phyloP scores from a whole-genome alignment of 345 rosid genomes.

The Pistacia integerrima region DNA sequence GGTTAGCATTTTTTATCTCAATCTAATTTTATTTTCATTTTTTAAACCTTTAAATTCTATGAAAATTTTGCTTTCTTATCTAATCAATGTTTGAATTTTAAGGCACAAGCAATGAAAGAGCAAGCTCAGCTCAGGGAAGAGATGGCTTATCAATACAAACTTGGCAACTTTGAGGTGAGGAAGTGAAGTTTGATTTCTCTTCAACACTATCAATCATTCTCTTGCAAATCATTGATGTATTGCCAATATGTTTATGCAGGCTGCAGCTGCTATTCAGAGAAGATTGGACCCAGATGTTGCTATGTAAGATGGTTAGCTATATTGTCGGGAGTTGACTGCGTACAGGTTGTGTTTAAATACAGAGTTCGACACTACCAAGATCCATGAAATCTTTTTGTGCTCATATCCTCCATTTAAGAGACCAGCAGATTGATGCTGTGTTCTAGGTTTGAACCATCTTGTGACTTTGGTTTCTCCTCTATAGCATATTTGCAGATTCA shows the following conservation, averaged over 20 bases:
- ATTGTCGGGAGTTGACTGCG: neutral
- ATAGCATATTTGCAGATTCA: neutral
- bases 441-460: neutral
- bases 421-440: neutral
- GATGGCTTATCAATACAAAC: slow-evolving; percentile 91
- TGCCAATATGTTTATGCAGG: slow-evolving; percentile 33
- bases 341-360: neutral
- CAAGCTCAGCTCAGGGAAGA: slow-evolving; percentile 91
- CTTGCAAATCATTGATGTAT: neutral
- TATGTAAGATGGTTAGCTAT: slow-evolving; percentile 33
- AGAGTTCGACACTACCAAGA: neutral
- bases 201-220: neutral
- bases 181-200: neutral
- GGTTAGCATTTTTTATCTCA: slow-evolving; percentile 48
- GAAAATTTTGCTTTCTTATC: neutral
- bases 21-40: neutral
- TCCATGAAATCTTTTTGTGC: neutral
- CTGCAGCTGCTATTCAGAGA: slow-evolving; percentile 74
- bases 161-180: slow-evolving; percentile 84
- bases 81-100: slow-evolving; percentile 18
- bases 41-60: neutral
- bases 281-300: slow-evolving; percentile 80
- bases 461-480: neutral
- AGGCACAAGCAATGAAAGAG: slow-evolving; percentile 98
- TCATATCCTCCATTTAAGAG: neutral